Evolutionary conservation across 2,329 filamentous ascomycete genomes (phyloP).

Genomic region (Alternaria rosae): DNA sequence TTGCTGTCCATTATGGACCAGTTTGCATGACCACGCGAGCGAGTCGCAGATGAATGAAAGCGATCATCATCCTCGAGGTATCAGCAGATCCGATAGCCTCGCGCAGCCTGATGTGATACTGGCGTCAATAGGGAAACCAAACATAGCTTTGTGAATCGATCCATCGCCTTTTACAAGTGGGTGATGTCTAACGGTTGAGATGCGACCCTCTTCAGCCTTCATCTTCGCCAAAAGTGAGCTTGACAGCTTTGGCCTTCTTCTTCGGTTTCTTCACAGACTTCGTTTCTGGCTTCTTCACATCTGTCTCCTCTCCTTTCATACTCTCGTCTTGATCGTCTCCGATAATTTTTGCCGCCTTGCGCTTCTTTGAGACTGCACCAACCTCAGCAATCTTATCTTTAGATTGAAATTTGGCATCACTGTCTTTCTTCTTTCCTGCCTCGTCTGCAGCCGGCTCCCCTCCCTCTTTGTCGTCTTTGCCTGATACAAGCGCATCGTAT

Average conservation of each 20-base stretch:
- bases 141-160: neutral
- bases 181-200: neutral
- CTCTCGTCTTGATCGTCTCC: slow-evolving; percentile 37
- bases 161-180: neutral
- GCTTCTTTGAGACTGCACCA: slow-evolving; percentile 46
- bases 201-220: slow-evolving; percentile 27
- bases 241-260: slow-evolving; percentile 48
- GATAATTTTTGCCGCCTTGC: slow-evolving; percentile 49
- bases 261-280: slow-evolving; percentile 43
- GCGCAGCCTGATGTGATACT: neutral
- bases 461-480: slow-evolving; percentile 31
- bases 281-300: slow-evolving; percentile 13
- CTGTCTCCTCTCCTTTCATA: slow-evolving; percentile 16
- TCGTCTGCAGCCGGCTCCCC: slow-evolving; percentile 12
- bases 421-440: slow-evolving; percentile 8
- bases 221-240: slow-evolving; percentile 49
- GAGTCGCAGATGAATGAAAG: neutral
- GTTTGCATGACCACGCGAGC: neutral
- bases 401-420: slow-evolving; percentile 15
- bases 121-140: neutral
- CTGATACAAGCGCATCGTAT: slow-evolving; percentile 54
- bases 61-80: neutral
- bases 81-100: neutral
- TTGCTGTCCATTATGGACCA: neutral
- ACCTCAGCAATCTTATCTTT: slow-evolving; percentile 45